Base-by-base conservation (phyloP, 2,329 filamentous ascomycete species). In the Gaeumannomyces tritici region DNA sequence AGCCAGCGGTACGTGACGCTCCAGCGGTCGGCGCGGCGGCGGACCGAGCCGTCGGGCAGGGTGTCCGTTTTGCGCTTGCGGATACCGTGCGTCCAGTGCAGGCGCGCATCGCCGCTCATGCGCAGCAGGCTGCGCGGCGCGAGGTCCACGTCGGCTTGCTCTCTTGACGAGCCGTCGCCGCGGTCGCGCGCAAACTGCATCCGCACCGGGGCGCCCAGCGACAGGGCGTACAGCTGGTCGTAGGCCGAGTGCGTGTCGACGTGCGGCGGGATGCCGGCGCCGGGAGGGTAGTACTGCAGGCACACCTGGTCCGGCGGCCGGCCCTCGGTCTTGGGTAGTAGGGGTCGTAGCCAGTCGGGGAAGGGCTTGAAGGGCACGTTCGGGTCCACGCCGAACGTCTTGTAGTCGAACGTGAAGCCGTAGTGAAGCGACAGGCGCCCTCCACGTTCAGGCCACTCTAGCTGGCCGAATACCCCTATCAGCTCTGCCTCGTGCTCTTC, bases 221-320 rank as follows among this genome's bases (percentile, higher is more conserved):
- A 79, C 1, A 80, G 66, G 13, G 76, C 71, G 62, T 80, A 80
- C 2, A 80, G 72, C 66, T 79, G 76, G 62, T 75, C 77, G 35
- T 74, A 81, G 11, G 76, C 71, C 60, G 72, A 75, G 70, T 85
- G 83, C 3, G 83, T 83, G 70, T 86, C 83, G 61, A 83, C 83
- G 66, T 86, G 83, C 0, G 83, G 83, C 12, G 83, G 83, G 66
- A 86, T 86, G 1, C 83, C 83, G 0, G 79, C 74, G 7, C 83
- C 83, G 0, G 83, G 83, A 0, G 83, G 80, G 67, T 86, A 86
- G 68, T 84, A 79, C 71, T 86, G 83, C 21, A 85, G 72, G 65
- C 82, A 85, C 66, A 86, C 82, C 68, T 86, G 83, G 61, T 84
- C 82, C 0, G 82, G 81, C 0, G 74, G 74, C 0, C 78, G 74